Base-by-base conservation (phyloP, 2,329 filamentous ascomycete genomes). In the Alternaria gansuensis region DNA sequence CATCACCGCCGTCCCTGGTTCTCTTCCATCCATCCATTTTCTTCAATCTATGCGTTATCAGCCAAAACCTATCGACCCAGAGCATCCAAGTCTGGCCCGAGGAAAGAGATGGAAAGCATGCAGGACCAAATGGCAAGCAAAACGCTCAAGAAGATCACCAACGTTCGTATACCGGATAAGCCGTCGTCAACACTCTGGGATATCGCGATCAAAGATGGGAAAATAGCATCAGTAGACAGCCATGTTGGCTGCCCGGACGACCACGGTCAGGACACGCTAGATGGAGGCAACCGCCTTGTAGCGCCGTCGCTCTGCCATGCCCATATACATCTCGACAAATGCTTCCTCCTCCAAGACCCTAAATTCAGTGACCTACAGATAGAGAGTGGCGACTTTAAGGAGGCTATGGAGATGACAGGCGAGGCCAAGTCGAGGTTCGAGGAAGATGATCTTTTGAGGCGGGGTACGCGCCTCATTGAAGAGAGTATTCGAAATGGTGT, bases 291-390 rank as follows among this genome's bases (percentile, higher is more conserved):
- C 48, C 72, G 78, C 26, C 74, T 86, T 1, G 66, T 86, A 10
- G 76, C 79, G 21, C 86, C 87, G 3, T 82, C 83, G 8, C 81
- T 92, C 3, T 90, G 88, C 64, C 90, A 92, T 69, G 88, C 89
- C 7, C 89, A 92, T 65, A 85, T 92, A 50, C 90, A 92, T 69
- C 81, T 92, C 28, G 90, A 92, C 75, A 89, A 89, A 69, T 82
- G 85, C 37, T 89, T 85, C 65, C 75, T 89, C 28, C 79, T 89
- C 9, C 85, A 81, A 21, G 81, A 86, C 64, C 82, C 84, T 4
- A 83, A 82, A 67, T 90, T 88, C 74, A 78, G 82, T 2, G 83
- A 89, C 65, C 79, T 90, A 13, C 81, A 85, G 37, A 86, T 89
- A 14, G 71, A 81, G 45, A 79, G 80, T 3, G 89, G 90, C 40